phyloP scores from a whole-genome alignment of 148 eudicot genomes.

The Rhododendron henanense region DNA sequence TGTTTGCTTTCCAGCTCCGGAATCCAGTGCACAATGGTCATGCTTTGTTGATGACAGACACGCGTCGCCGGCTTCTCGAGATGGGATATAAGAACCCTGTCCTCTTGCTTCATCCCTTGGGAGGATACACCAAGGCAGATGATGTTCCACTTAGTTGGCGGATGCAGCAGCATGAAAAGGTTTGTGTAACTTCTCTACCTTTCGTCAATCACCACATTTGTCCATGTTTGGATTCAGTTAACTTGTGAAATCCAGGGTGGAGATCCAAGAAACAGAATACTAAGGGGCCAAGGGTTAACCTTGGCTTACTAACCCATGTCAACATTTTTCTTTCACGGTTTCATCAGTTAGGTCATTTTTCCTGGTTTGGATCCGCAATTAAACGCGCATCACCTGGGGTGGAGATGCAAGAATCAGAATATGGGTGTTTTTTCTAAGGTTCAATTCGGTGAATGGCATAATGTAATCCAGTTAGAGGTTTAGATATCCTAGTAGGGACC shows the following conservation, averaged over 20 bases:
- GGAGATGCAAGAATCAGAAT: neutral
- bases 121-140: conserved; percentile 80
- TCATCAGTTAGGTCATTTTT: neutral
- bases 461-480: neutral
- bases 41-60: conserved; percentile 80
- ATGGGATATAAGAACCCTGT: conserved; percentile 84
- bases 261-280: neutral
- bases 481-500: neutral
- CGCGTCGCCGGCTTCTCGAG: conserved; percentile 69
- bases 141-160: conserved; percentile 85
- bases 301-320: neutral
- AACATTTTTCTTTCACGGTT: neutral
- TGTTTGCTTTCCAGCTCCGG: conserved; percentile 85
- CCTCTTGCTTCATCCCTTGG: conserved; percentile 71
- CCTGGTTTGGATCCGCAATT: neutral
- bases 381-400: neutral
- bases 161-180: conserved; percentile 87
- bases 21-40: conserved; percentile 91
- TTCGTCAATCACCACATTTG: neutral
- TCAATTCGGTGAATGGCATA: neutral
- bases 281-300: neutral
- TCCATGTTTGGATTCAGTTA: neutral
- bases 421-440: neutral
- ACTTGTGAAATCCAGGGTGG: neutral
- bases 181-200: conserved; percentile 10